phyloP scores from a whole-genome alignment of 805 yeast genomes.

The Schwanniomyces pseudopolymorphus region DNA sequence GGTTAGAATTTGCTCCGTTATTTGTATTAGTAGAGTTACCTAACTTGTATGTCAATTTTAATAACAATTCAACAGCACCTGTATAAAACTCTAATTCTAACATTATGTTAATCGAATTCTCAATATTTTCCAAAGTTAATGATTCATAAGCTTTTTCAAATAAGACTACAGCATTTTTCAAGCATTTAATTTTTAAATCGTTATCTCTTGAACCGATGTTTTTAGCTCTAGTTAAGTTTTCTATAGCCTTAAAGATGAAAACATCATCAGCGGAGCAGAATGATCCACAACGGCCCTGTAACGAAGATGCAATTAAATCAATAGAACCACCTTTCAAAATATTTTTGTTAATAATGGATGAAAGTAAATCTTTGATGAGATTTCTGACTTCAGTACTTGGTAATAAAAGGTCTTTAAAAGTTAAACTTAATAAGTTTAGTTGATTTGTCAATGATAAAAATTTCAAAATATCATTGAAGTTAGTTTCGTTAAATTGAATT shows the following conservation, averaged over 20 bases:
- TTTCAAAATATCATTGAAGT: conserved; percentile 65
- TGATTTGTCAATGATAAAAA: conserved; percentile 70
- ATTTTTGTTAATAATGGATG: conserved; percentile 85
- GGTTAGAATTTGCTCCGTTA: not conserved
- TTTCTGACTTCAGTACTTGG: conserved; percentile 61
- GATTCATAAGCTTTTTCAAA: conserved; percentile 80
- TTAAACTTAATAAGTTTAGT: conserved; percentile 60
- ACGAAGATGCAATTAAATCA: conserved; percentile 79
- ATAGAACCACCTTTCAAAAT: conserved; percentile 91
- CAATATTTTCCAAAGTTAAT: conserved; percentile 73
- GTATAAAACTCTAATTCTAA: conserved; percentile 73
- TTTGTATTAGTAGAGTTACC: conserved; percentile 26
- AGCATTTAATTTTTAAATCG: conserved; percentile 63
- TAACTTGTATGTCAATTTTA: conserved; percentile 69
- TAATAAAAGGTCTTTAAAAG: conserved; percentile 75
- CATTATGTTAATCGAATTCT: conserved; percentile 79
- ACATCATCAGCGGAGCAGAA: conserved; percentile 95
- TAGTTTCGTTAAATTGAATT: conserved; percentile 40
- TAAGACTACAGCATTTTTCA: conserved; percentile 71
- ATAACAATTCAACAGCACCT: conserved; percentile 81
- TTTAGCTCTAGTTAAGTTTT: conserved; percentile 83
- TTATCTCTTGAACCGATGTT: conserved; percentile 69
- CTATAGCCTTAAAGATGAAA: conserved; percentile 89
- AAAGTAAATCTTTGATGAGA: conserved; percentile 79
- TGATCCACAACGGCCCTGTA: conserved; percentile 91